Base-by-base conservation (phyloP, 106 monocot genomes). In the Acorus gramineus region DNA sequence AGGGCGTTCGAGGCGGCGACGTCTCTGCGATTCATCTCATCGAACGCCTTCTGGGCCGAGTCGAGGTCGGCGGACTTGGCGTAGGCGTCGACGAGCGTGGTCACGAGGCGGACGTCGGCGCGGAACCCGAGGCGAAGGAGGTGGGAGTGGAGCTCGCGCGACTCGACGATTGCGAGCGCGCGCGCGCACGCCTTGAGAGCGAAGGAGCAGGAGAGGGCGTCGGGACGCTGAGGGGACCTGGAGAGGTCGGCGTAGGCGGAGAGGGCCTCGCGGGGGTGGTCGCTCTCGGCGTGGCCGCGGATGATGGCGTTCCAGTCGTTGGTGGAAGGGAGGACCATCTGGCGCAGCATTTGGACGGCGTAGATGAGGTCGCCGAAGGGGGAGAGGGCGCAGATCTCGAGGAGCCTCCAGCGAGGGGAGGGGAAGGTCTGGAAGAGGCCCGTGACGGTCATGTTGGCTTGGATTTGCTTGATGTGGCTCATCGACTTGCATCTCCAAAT, bases 1-100 rank as follows among this genome's bases (percentile, higher is more conserved):
- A 95, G 75, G 11, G 86, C 80, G 68, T 95, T 95, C 89, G 86
- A 94, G 6, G 93, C 76, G 43, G 93, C 74, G 49, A 94, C 75
- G 66, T 89, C 93, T 11, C 77, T 71, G 1, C 49, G 0, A 4
- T 75, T 57, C 84, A 94, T 94, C 80, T 94, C 93, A 42, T 86
- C 82, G 72, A 95, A 90, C 74, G 80, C 71, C 61, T 73, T 71
- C 42, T 73, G 61, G 4, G 89, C 93, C 46, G 28, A 4, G 9
- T 46, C 60, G 43, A 84, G 53, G 46, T 61, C 69, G 45, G 58
- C 73, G 57, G 50, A 61, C 53, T 94, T 89, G 7, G 84, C 74
- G 49, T 89, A 94, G 7, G 83, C 79, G 54, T 94, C 93, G 4
- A 94, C 48, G 4, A 94, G 81, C 7, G 93, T 90, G 43, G 93